Evolutionary conservation across 73 alveolate species (phyloP).

Genomic region (Tetrahymena thermophila): DNA sequence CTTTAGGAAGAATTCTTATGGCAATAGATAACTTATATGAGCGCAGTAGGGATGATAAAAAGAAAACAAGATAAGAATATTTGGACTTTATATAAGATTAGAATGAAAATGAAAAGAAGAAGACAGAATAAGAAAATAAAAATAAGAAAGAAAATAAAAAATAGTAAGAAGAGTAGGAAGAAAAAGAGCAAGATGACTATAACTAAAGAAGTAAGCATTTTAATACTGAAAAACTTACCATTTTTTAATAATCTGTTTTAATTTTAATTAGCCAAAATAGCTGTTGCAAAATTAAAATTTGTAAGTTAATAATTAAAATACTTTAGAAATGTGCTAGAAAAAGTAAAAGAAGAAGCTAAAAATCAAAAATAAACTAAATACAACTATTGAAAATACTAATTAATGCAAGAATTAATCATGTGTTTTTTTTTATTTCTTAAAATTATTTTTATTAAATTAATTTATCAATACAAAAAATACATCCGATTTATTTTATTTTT

Average conservation of each 20-base stretch:
- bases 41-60: conserved; percentile 24
- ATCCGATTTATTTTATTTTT: no score
- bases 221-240: background rate
- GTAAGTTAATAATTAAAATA: background rate
- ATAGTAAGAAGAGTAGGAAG: background rate
- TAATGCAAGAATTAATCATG: background rate
- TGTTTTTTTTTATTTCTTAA: background rate
- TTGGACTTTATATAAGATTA: conserved; percentile 26
- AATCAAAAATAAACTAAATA: background rate
- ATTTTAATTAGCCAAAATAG: background rate
- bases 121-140: conserved; percentile 1
- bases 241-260: background rate
- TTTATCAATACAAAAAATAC: no score
- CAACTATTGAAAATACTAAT: background rate
- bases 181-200: conserved; percentile 29
- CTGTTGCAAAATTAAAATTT: background rate
- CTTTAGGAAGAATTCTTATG: conserved; percentile 35
- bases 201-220: conserved; percentile 13
- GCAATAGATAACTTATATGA: conserved; percentile 35
- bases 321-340: background rate
- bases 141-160: conserved; percentile 7
- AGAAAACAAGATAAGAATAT: conserved; percentile 25
- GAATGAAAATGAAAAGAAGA: conserved; percentile 21
- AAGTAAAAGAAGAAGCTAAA: background rate
- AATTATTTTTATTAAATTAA: background rate